Percentiles rank a stretch among this genome's conserved stretches.
Evolutionary conservation across 1,139 yeast genomes (phyloP).

Genomic region (Yamadazyma diospyri): DNA sequence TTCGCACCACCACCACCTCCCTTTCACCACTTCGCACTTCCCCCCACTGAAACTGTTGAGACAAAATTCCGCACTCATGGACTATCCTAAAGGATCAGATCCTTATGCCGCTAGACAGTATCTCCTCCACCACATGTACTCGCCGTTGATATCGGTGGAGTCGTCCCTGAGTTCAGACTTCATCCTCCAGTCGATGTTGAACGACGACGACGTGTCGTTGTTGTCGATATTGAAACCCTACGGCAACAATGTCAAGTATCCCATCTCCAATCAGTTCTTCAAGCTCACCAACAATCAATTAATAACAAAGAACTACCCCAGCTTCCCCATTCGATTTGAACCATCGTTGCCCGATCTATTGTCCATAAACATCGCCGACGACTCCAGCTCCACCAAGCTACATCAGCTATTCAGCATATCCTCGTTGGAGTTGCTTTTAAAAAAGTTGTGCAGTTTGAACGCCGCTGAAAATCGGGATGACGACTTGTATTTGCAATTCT

Average conservation of each 20-base stretch:
- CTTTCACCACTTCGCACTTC: background rate
- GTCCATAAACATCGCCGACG: constrained; percentile 19
- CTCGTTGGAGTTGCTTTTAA: constrained; percentile 34
- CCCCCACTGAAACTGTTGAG: too few species aligned
- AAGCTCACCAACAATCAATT: constrained; percentile 40
- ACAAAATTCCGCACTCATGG: too few species aligned
- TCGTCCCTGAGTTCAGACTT: constrained; percentile 51
- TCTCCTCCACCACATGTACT: constrained; percentile 47
- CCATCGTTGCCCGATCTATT: constrained; percentile 39
- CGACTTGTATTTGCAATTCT: constrained; percentile 54
- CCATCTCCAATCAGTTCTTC: constrained; percentile 34
- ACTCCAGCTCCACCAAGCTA: constrained; percentile 4
- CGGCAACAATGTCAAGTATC: constrained; percentile 46
- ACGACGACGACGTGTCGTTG: constrained; percentile 27
- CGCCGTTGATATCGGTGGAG: constrained; percentile 56
- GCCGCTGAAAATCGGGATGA: constrained; percentile 1
- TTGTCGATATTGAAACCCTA: constrained; percentile 38
- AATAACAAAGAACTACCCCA: constrained; percentile 40
- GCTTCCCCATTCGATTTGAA: constrained; percentile 45
- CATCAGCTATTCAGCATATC: constrained; percentile 39
- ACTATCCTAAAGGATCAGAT: constrained; percentile 38
- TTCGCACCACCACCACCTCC: background rate
- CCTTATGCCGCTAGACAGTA: constrained; percentile 43
- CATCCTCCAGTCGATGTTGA: constrained; percentile 35
- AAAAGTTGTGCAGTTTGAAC: constrained; percentile 14